A percentile compares a stretch with the other conserved stretches of the same genome.
These are phyloP conservation scores for Fusarium piperis DNA, from an alignment of 2,329 filamentous ascomycete genomes.

Conservation along the genomic window DNA sequence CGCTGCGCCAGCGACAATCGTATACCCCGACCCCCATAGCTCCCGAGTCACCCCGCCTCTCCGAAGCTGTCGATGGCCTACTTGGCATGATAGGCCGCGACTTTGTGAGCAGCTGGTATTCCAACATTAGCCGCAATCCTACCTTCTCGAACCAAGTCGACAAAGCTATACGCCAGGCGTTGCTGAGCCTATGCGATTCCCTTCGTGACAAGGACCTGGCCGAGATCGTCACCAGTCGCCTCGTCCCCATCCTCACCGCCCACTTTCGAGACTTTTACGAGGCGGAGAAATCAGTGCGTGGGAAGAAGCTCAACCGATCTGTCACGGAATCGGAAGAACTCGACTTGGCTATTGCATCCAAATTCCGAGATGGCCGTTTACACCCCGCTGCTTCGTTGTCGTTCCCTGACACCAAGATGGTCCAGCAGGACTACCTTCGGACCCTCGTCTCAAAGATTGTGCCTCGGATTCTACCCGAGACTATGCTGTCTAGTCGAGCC, in stretches of 20 bases:
- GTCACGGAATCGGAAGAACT: slow-evolving; percentile 97
- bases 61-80: slow-evolving; percentile 80
- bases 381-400: slow-evolving; percentile 86
- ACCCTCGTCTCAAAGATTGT: slow-evolving; percentile 77
- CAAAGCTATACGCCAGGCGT: slow-evolving; percentile 75
- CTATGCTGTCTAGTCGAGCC: slow-evolving; percentile 79
- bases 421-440: slow-evolving; percentile 90
- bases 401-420: slow-evolving; percentile 83
- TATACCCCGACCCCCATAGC: slow-evolving; percentile 79
- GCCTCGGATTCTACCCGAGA: slow-evolving; percentile 77
- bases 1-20: slow-evolving; percentile 70
- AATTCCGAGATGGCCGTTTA: slow-evolving; percentile 87
- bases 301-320: slow-evolving; percentile 85
- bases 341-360: slow-evolving; percentile 93
- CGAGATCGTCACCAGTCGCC: slow-evolving; percentile 80
- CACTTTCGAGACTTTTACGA: slow-evolving; percentile 93
- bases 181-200: slow-evolving; percentile 76
- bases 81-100: slow-evolving; percentile 81
- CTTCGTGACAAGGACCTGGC: slow-evolving; percentile 83
- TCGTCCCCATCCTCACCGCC: slow-evolving; percentile 87
- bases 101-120: slow-evolving; percentile 91
- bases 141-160: slow-evolving; percentile 90
- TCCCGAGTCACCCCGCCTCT: slow-evolving; percentile 79
- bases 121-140: slow-evolving; percentile 81
- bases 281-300: slow-evolving; percentile 86